phyloP scores from a whole-genome alignment of 2,329 filamentous ascomycete genomes.

The Aspergillus quadrilineatus region DNA sequence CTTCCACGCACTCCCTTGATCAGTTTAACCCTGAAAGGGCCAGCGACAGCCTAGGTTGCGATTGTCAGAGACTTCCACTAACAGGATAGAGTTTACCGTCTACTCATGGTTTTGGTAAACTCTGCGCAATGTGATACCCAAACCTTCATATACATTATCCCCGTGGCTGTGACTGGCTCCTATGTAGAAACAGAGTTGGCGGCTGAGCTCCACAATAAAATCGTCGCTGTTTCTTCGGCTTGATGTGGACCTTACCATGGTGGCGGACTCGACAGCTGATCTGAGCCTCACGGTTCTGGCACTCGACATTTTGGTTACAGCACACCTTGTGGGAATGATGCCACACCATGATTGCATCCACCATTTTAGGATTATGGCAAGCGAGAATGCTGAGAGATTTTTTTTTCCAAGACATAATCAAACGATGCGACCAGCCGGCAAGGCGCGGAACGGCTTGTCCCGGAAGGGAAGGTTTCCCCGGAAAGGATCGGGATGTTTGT shows the following conservation, averaged over 20 bases:
- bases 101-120: background rate
- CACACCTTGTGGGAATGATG: background rate
- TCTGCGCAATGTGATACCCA: background rate
- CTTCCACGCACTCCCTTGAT: conserved; percentile 23
- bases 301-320: conserved; percentile 12
- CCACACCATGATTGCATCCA: background rate
- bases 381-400: background rate
- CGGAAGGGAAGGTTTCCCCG: conserved; percentile 12
- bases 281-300: background rate
- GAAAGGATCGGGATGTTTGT: conserved; percentile 1
- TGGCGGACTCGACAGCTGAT: conserved; percentile 14
- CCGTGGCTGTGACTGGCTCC: background rate
- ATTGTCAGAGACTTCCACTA: background rate
- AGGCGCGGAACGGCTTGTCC: background rate
- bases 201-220: conserved; percentile 31
- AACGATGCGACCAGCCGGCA: conserved; percentile 3
- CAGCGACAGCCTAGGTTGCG: background rate
- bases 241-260: conserved; percentile 34
- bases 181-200: conserved; percentile 12
- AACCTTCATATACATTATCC: background rate
- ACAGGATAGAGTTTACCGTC: background rate
- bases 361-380: background rate
- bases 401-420: background rate
- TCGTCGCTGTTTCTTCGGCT: conserved; percentile 40
- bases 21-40: background rate